phyloP scores from a whole-genome alignment of 805 yeast genomes.

The Blastobotrys muscicola region DNA sequence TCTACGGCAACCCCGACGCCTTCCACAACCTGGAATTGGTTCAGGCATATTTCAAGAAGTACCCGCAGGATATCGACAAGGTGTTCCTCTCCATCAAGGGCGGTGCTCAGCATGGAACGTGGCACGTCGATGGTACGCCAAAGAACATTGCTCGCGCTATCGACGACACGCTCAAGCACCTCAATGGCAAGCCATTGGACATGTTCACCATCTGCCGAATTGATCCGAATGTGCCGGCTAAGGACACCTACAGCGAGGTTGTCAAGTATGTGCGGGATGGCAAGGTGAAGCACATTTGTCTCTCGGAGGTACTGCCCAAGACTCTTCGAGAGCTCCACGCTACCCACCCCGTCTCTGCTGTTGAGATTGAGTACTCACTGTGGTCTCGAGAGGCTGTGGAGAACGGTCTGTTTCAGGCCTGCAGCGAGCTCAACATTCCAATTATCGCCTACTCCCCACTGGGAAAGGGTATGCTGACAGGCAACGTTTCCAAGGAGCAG shows the following conservation, averaged over 20 bases:
- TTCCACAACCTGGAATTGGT: slow-evolving; percentile 46
- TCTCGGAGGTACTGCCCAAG: slow-evolving; percentile 60
- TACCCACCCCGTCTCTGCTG: slow-evolving; percentile 49
- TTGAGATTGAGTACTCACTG: slow-evolving; percentile 73
- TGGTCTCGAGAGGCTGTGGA: slow-evolving; percentile 50
- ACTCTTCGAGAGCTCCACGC: slow-evolving; percentile 51
- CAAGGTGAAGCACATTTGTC: slow-evolving; percentile 56
- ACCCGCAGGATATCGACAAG: slow-evolving; percentile 47
- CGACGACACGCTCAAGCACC: slow-evolving; percentile 28
- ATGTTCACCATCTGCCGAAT: slow-evolving; percentile 68
- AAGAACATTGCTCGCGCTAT: slow-evolving; percentile 42
- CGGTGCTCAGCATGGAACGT: slow-evolving; percentile 32
- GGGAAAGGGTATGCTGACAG: slow-evolving; percentile 70
- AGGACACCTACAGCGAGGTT: slow-evolving; percentile 47
- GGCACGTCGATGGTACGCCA: slow-evolving; percentile 41
- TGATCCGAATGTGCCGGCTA: slow-evolving; percentile 47
- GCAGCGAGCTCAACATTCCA: slow-evolving; percentile 51
- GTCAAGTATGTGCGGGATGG: slow-evolving; percentile 55
- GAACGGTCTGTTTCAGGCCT: slow-evolving; percentile 55
- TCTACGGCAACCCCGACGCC: slow-evolving; percentile 50
- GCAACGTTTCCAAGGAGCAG: slow-evolving; percentile 40
- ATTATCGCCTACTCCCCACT: slow-evolving; percentile 77
- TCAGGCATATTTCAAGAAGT: slow-evolving; percentile 44
- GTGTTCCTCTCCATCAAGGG: slow-evolving; percentile 65
- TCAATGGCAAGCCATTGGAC: slow-evolving; percentile 29